Evolutionary conservation across 2,329 filamentous ascomycete genomes (phyloP), one percentile per base, ranked within the genome.

Genomic region (Magnaporthiopsis poae): DNA sequence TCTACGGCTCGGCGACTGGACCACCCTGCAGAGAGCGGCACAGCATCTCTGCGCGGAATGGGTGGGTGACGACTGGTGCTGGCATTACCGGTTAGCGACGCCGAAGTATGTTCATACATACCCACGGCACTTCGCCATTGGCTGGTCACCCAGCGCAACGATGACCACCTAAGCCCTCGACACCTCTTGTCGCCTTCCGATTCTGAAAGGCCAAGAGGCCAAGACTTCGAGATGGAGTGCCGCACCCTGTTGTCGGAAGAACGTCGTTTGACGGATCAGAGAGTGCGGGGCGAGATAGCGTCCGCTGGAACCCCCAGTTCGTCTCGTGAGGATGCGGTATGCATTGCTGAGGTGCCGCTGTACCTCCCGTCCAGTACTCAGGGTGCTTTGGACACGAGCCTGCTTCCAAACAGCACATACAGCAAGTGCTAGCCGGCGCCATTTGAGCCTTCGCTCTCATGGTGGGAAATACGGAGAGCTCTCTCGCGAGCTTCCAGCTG

Each of bases 111-210:
- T 27, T 27, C 27, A 27, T 27, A 31, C 31, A 31, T 9, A 13
- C 13, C 18, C 46, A 8, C 21, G 21, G 46, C 46, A 25, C 46
- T 25, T 56, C 46, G 11, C 46, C 46, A 56, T 56, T 56, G 46
- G 46, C 46, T 25, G n/a, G 46, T 21, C 46, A 56, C 46, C 46
- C 46, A 27, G 27, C 46, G 21, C 21, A 21, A 2, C 46, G 21
- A n/a, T n/a, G 46, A 13, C 46, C 46, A 56, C 18, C 46, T 25
- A n/a, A 56, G 46, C 46, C 18, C 46, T 56, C 46, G 46, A 29
- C 13, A 25, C n/a, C 61, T 62, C 61, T 62, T 62, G 61, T 33
- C 61, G 27, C 61, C 61, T 62, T 29, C 61, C 61, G 61, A 31
- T 62, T 62, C 39, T n/a, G 33, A 36, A 29, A 62, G 27, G 33